Conservation (phyloP, 495 filamentous ascomycete species). For the Lasiosphaeriaceae sp. region DNA sequence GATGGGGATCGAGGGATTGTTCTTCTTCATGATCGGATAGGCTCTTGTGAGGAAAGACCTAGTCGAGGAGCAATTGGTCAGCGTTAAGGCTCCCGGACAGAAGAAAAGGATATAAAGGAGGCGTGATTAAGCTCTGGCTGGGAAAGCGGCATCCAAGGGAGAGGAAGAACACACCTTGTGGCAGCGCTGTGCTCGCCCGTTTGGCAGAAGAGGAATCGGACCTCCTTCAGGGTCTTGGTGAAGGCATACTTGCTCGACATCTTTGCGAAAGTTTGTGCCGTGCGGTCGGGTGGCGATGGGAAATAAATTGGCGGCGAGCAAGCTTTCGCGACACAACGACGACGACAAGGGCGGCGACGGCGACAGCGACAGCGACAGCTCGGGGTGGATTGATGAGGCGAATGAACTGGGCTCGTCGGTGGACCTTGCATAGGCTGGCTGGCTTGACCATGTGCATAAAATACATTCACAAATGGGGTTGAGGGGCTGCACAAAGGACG, state of each 20-base stretch:
- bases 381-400: background rate
- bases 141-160: background rate
- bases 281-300: constrained; percentile 4
- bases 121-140: background rate
- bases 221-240: constrained; percentile 80
- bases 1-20: constrained; percentile 93
- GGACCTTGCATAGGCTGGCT: background rate
- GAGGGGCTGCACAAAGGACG: background rate
- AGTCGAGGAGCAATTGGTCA: constrained; percentile 7
- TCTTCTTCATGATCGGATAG: constrained; percentile 99
- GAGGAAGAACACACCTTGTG: constrained; percentile 58
- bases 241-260: constrained; percentile 97
- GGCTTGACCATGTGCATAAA: background rate
- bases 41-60: constrained; percentile 88
- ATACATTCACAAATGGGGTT: too few species aligned
- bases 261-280: constrained; percentile 23
- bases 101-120: background rate
- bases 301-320: background rate
- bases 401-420: background rate
- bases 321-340: background rate
- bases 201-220: constrained; percentile 96
- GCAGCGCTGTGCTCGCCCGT: constrained; percentile 81
- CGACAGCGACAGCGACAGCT: background rate
- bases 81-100: background rate
- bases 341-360: background rate